Evolutionary conservation across 441 rosid species (phyloP).

Genomic region (Syzygium syzygioides): DNA sequence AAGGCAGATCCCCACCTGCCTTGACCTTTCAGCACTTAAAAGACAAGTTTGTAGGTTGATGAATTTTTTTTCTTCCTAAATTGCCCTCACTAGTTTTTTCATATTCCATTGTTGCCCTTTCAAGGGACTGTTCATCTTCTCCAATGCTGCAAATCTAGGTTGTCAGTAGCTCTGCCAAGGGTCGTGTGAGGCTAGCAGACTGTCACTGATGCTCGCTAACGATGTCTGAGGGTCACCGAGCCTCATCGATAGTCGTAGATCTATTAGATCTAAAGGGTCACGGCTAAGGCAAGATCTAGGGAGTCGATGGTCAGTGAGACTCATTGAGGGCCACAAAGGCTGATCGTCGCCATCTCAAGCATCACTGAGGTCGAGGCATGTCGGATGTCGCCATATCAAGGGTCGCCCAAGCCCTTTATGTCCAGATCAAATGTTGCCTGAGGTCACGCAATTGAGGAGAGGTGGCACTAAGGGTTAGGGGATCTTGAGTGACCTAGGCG

Average conservation of each 20-base stretch:
- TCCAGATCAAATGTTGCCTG: neutral
- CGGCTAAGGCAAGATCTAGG: neutral
- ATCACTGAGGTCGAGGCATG: accelerated
- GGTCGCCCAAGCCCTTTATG: neutral
- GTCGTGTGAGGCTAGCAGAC: accelerated
- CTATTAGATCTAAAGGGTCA: neutral
- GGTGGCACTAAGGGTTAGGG: accelerated
- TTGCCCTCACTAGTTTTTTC: neutral
- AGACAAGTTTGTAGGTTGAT: too few species aligned
- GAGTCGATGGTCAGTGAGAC: neutral
- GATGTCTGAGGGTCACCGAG: accelerated
- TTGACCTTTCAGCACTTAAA: too few species aligned
- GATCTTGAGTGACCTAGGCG: accelerated
- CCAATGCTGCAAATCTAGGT: neutral
- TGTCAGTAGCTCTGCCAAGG: accelerated
- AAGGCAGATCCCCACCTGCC: too few species aligned
- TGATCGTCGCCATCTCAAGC: neutral
- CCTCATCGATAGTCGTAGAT: neutral
- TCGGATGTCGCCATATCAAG: neutral
- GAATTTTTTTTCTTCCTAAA: neutral
- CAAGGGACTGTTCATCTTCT: neutral
- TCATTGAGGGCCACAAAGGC: neutral
- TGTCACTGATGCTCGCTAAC: accelerated
- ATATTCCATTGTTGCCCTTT: neutral
- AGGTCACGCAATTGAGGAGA: neutral